phyloP scores from a whole-genome alignment of 441 rosid genomes.

The Omphalea diandra region DNA sequence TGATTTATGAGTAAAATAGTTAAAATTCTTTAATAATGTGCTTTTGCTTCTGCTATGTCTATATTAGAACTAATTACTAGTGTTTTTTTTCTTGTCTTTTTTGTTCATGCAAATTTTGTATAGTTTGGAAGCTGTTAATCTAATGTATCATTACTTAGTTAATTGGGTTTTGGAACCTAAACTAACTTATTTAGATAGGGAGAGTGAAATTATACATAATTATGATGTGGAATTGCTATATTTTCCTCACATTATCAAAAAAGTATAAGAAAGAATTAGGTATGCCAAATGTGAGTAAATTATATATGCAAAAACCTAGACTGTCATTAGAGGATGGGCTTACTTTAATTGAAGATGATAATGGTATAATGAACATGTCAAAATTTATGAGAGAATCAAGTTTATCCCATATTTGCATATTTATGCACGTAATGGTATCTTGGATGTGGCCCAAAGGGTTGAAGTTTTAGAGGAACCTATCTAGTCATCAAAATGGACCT shows the following conservation, averaged over 20 bases:
- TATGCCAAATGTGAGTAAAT: neutral
- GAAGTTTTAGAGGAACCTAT: neutral
- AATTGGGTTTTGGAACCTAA: neutral
- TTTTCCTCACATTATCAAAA: neutral
- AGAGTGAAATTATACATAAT: neutral
- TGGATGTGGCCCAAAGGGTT: neutral
- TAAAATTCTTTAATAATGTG: too few relatives aligned
- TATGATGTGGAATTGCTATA: neutral
- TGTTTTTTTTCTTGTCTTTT: too few relatives aligned
- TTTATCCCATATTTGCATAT: neutral
- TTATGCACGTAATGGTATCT: neutral
- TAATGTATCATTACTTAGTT: neutral
- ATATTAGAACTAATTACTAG: neutral
- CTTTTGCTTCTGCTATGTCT: too few relatives aligned
- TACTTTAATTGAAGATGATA: neutral
- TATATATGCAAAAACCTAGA: neutral
- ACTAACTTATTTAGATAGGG: neutral
- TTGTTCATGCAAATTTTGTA: neutral
- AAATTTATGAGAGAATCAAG: too few relatives aligned
- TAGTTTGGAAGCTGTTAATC: neutral
- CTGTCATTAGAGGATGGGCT: neutral
- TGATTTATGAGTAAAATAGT: too few relatives aligned
- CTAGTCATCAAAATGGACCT: too few relatives aligned
- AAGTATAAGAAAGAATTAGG: neutral
- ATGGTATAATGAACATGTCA: neutral